Percentiles rank a stretch among this genome's conserved stretches.
phyloP scores from a whole-genome alignment of 331 rosid genomes.

The Malus hybrid region DNA sequence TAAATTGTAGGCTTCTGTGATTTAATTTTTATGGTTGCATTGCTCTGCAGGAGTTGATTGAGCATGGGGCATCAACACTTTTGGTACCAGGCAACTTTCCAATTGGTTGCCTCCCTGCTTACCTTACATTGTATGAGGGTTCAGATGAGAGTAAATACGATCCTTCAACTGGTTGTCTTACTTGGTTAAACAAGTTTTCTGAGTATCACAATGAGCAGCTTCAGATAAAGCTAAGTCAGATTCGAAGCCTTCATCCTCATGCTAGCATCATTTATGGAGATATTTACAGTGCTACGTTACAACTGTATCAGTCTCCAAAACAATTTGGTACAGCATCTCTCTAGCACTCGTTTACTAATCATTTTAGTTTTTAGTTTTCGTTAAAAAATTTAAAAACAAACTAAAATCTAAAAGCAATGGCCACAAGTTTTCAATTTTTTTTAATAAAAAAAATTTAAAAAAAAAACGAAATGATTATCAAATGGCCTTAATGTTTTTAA shows the following conservation, averaged over 20 bases:
- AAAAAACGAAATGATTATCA: too few species aligned
- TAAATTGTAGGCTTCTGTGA: background rate
- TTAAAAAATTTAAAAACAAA: too few species aligned
- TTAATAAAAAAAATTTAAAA: too few species aligned
- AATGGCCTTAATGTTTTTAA: too few species aligned
- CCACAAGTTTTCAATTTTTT: too few species aligned
- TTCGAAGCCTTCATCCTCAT: slow-evolving; percentile 33
- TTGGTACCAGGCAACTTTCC: slow-evolving; percentile 47
- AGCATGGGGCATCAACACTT: slow-evolving; percentile 36
- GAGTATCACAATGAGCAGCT: slow-evolving; percentile 36
- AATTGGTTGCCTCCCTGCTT: slow-evolving; percentile 38
- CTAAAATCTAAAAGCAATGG: too few species aligned
- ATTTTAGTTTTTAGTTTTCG: too few species aligned
- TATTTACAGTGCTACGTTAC: slow-evolving; percentile 20
- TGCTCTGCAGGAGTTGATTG: slow-evolving; percentile 35
- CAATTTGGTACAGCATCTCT: background rate
- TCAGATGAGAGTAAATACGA: slow-evolving; percentile 23
- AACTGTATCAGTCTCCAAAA: background rate
- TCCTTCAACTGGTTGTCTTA: slow-evolving; percentile 33
- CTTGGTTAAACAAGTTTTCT: slow-evolving; percentile 29
- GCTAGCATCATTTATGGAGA: slow-evolving; percentile 43
- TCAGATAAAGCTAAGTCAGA: slow-evolving; percentile 24
- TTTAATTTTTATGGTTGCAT: background rate
- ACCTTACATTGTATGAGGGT: slow-evolving; percentile 20
- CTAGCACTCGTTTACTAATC: background rate